A percentile compares a stretch with the other conserved stretches of the same genome.
Conservation (phyloP, 441 rosid genomes). For the Croton laevigatus region DNA sequence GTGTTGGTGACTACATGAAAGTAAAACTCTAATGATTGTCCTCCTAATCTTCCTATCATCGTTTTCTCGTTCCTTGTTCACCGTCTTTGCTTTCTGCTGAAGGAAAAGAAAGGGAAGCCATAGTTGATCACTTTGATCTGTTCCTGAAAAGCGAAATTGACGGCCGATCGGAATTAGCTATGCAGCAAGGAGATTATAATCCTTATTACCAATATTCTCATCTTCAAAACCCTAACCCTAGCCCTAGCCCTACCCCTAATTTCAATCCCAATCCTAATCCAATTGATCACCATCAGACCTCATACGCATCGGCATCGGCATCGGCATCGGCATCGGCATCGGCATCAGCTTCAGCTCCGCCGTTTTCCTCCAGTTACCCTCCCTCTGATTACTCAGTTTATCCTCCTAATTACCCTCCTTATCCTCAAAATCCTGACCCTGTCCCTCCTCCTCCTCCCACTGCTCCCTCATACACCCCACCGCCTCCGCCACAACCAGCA, state of each 20-base stretch:
- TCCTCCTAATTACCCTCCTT: slow-evolving; percentile 49
- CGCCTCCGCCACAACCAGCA: slow-evolving; percentile 33
- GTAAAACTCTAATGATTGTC: not conserved
- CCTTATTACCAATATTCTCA: slow-evolving; percentile 53
- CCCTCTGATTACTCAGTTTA: slow-evolving; percentile 54
- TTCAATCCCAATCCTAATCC: slow-evolving; percentile 25
- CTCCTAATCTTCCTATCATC: not conserved
- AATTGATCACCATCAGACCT: slow-evolving; percentile 46
- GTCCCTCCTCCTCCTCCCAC: slow-evolving; percentile 59
- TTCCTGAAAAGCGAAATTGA: not conserved
- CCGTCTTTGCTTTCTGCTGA: not conserved
- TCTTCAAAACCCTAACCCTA: slow-evolving; percentile 42
- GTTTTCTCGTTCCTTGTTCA: not conserved
- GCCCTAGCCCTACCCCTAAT: slow-evolving; percentile 22
- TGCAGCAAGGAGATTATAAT: slow-evolving; percentile 84
- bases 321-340: slow-evolving; percentile 96
- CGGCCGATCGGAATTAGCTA: slow-evolving; percentile 26
- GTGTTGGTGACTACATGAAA: not conserved
- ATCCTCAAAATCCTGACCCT: slow-evolving; percentile 56
- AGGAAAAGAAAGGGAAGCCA: not conserved
- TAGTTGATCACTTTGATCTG: not conserved
- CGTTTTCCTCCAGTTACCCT: slow-evolving; percentile 47
- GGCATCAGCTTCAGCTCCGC: slow-evolving; percentile 34
- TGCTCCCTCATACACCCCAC: slow-evolving; percentile 51
- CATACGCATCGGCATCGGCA: slow-evolving; percentile 87